Base-by-base conservation (phyloP, 2,329 filamentous ascomycete genomes). In the Fusarium austroafricanum region DNA sequence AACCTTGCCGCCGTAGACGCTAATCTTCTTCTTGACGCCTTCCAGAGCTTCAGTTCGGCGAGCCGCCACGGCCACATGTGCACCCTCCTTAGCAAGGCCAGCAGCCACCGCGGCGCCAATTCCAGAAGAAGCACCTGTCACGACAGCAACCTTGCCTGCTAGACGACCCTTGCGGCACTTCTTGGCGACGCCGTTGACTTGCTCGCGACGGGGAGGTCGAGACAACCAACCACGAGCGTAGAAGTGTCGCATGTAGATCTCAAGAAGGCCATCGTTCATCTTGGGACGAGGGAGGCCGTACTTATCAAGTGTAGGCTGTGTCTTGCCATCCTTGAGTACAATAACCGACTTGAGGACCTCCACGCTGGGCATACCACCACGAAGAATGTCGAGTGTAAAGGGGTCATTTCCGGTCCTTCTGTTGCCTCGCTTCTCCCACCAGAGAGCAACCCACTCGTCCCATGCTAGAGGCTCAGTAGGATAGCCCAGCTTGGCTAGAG, bases 211-310 rank as follows among this genome's bases (percentile, higher is more conserved):
- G 6, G 92, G 91, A 18, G 90, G 84, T 4, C 81, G 83, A 8
- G 87, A 83, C 6, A 95, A 83, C 92, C 92, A 95, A 43, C 92
- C 92, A 76, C 92, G 83, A 18, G 91, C 90, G 74, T 90, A 94
- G 84, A 92, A 95, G 76, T 94, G 90, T 17, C 92, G 90, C 21
- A 90, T 87, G 75, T 95, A 95, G 0, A 89, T 94, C 76, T 92
- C 89, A 9, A 94, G 85, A n/a, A 95, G 81, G 15, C 87, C 83
- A 18, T 79, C 82, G 73, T 94, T 90, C 23, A 94, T 90, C 77
- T 88, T 89, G 3, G 90, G 90, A 7, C 91, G 85, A 68, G 88
- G 82, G 2, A 94, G 61, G 72, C 83, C 71, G 79, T 84, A 75
- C 79, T 76, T 70, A 8, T 79, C 76, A 15, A 88, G 86, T 50